Percentiles rank a stretch among this genome's conserved stretches.
Conservation (phyloP, 441 rosid species). For the California macrophylla region DNA sequence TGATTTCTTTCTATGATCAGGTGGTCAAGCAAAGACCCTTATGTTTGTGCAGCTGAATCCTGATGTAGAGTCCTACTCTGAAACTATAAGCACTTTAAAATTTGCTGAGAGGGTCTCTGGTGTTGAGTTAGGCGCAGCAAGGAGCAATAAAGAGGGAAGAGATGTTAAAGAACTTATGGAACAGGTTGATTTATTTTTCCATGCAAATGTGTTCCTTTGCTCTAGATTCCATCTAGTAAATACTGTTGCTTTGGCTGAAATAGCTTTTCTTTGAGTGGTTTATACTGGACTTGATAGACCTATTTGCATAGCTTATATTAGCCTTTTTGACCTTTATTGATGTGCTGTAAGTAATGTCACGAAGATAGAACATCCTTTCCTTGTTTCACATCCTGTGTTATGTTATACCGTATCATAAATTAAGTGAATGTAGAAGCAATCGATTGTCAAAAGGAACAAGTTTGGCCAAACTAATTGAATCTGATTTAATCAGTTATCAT, state of each 20-base stretch:
- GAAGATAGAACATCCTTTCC: neutral
- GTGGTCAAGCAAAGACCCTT: slow-evolving; percentile 82
- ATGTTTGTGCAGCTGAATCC: slow-evolving; percentile 98
- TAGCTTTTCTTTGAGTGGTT: neutral
- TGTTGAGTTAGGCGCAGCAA: slow-evolving; percentile 86
- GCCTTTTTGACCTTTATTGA: neutral
- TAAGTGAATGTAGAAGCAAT: neutral
- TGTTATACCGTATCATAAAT: neutral
- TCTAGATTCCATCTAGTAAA: neutral
- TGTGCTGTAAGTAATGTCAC: neutral
- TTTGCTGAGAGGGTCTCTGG: slow-evolving; percentile 96
- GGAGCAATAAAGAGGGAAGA: slow-evolving; percentile 72
- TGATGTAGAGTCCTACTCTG: slow-evolving; percentile 67
- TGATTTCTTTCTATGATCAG: slow-evolving; percentile 61
- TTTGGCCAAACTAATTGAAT: neutral
- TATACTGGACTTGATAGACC: neutral
- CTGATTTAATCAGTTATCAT: neutral
- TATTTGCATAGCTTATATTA: too few relatives aligned
- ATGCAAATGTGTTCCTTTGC: neutral
- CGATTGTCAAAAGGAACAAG: neutral
- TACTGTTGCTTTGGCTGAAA: neutral
- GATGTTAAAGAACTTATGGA: slow-evolving; percentile 86
- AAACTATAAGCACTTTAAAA: slow-evolving; percentile 80
- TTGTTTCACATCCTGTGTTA: neutral
- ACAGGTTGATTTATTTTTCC: slow-evolving; percentile 37